Evolutionary conservation across 2,329 filamentous ascomycete genomes (phyloP), one percentile per base, ranked within the genome.

Genomic region (Phaeoacremonium minimum): DNA sequence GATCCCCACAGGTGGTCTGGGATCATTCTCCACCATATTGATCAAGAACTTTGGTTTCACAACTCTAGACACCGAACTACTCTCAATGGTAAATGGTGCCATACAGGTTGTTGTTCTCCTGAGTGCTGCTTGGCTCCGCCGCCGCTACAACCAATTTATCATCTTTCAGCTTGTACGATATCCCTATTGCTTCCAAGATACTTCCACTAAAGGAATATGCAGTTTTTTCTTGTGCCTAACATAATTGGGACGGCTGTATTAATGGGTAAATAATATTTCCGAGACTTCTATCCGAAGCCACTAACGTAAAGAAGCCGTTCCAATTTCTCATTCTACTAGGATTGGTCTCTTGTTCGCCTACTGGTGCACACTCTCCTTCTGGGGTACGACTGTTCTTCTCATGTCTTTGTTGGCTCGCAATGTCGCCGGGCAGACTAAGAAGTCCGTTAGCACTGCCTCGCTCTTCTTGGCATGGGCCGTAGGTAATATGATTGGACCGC

Each of bases 321-420:
- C 66, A 69, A 6, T 73, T 66, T 30, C 66, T 68, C 22, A 57
- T 71, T 7, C 79, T 77, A 26, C n/a, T n/a, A 73, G 82, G 9
- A 70, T 81, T 18, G 84, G 84, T 5, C 69, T 89, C 1, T 63
- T 88, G 11, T 75, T 88, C 50, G 75, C 71, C 50, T 89, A 88
- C 67, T 89, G 87, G 61, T 81, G 88, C 43, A 82, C 79, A 0
- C 69, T 87, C 15, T 86, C 80, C 6, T 89, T 89, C 71, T 88
- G 83, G 83, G 80, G 83, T 0, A 82, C 82, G 0, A 77, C 84
- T 49, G 83, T 79, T 2, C 64, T 87, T 11, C 67, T 73, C 7
- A 69, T 87, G 47, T 81, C 79, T 12, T 72, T 87, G 66, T 70
- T 86, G 38, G 77, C 77, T 1, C 72, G 82, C 13, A 87, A 87